Evolutionary conservation across 2,329 filamentous ascomycete species (phyloP).

Genomic region (Emergomyces orientalis): DNA sequence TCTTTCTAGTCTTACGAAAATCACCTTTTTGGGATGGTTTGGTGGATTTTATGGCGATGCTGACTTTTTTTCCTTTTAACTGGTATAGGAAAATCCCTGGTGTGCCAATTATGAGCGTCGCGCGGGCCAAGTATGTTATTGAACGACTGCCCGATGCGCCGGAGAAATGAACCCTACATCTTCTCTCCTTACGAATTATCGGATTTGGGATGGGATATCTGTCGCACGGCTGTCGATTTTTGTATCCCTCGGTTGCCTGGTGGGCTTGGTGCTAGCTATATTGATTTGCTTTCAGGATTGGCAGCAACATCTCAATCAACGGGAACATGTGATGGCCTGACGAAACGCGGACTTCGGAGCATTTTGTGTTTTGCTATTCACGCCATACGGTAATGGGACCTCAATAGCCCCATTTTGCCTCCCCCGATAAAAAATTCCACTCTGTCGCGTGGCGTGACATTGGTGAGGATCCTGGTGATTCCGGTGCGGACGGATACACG

Average conservation of each 20-base stretch:
- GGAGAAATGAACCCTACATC: slow-evolving; percentile 39
- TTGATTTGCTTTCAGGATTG: neutral
- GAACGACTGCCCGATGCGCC: slow-evolving; percentile 82
- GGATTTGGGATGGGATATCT: neutral
- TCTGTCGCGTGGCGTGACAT: neutral
- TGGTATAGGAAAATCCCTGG: slow-evolving; percentile 57
- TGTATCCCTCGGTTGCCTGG: too few species aligned
- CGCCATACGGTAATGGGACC: neutral
- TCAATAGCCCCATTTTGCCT: too few species aligned
- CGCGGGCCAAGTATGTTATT: slow-evolving; percentile 85
- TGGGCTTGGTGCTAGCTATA: too few species aligned
- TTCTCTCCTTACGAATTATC: neutral
- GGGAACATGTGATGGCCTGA: neutral
- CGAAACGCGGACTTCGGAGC: neutral
- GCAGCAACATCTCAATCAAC: neutral
- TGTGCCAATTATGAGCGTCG: slow-evolving; percentile 63
- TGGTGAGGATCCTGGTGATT: neutral
- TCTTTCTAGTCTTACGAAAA: neutral
- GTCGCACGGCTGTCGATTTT: too few species aligned
- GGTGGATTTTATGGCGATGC: neutral
- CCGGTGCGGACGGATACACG: neutral
- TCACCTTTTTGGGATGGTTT: neutral
- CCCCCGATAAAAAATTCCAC: neutral
- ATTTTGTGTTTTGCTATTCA: neutral
- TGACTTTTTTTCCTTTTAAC: neutral